These are phyloP conservation scores for Phytophthora pinifolia DNA, from an alignment of 352 stramenopile genomes.

Conservation along the genomic window DNA sequence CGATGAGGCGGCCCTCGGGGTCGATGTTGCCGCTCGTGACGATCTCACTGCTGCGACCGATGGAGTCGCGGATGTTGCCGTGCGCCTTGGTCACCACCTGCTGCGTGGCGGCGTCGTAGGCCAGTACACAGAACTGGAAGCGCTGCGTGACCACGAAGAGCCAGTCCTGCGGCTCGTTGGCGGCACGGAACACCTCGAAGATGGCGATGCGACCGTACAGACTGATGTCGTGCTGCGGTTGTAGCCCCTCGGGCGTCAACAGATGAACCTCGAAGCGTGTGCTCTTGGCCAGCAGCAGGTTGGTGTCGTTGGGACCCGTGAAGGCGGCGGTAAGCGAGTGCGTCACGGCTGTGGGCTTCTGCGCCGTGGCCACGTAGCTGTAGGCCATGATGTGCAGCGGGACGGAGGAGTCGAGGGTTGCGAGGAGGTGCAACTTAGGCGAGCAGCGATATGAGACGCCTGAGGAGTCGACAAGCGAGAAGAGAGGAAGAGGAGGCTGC, in stretches of 20 bases:
- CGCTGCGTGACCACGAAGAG: constrained; percentile 89
- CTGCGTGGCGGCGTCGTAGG: constrained; percentile 67
- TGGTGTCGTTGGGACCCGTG: constrained; percentile 85
- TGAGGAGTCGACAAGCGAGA: neutral
- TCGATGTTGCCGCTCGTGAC: constrained; percentile 90
- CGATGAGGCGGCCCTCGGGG: constrained; percentile 81
- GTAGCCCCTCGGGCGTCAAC: constrained; percentile 83
- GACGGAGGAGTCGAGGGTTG: constrained; percentile 4
- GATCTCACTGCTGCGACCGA: constrained; percentile 87
- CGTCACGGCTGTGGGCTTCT: constrained; percentile 93
- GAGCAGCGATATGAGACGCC: constrained; percentile 3
- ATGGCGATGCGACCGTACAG: constrained; percentile 89
- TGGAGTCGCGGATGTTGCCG: constrained; percentile 83
- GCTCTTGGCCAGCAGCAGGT: constrained; percentile 89
- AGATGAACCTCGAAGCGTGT: constrained; percentile 90
- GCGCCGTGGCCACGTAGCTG: constrained; percentile 94
- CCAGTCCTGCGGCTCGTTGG: constrained; percentile 79
- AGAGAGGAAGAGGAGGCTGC: neutral
- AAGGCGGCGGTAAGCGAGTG: constrained; percentile 92
- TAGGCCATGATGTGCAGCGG: constrained; percentile 51
- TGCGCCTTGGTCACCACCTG: constrained; percentile 87
- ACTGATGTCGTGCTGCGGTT: constrained; percentile 83
- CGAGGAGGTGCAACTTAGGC: constrained; percentile 1
- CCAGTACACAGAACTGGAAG: constrained; percentile 90
- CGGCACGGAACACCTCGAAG: constrained; percentile 82